Percentiles rank a stretch among this genome's conserved stretches.
Conservation (phyloP, 176 grass and related monocot species). For the Poa pratensis region DNA sequence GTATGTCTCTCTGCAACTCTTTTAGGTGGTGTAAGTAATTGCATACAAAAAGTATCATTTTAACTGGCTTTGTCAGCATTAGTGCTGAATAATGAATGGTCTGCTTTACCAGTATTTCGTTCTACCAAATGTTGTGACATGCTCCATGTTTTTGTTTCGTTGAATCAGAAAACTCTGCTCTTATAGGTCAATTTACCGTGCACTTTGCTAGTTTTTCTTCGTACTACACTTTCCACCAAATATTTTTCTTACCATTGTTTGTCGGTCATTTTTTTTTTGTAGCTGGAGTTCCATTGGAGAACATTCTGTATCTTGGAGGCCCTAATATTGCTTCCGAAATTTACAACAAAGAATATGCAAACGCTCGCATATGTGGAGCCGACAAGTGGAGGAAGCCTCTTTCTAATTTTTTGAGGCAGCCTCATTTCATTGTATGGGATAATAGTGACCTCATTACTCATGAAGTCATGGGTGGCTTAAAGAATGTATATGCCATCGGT, state of each 20-base stretch:
- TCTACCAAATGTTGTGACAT: neutral
- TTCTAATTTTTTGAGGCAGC: slow-evolving; percentile 94
- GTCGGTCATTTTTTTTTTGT: slow-evolving; percentile 34
- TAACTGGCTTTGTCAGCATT: neutral
- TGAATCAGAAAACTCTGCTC: neutral
- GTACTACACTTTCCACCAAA: neutral
- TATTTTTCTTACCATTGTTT: neutral
- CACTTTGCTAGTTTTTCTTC: neutral
- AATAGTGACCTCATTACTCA: slow-evolving; percentile 91
- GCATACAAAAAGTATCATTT: neutral
- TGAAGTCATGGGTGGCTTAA: slow-evolving; percentile 97
- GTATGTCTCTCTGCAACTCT: slow-evolving; percentile 13
- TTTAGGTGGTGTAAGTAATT: neutral
- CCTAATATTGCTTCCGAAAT: slow-evolving; percentile 99
- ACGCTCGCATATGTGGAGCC: slow-evolving; percentile 91
- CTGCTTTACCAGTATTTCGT: neutral
- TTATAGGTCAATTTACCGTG: neutral
- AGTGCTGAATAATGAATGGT: neutral
- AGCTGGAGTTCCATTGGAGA: slow-evolving; percentile 81
- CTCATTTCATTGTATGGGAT: slow-evolving; percentile 98
- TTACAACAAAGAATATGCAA: slow-evolving; percentile 98
- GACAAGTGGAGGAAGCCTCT: slow-evolving; percentile 95
- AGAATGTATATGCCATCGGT: slow-evolving; percentile 97
- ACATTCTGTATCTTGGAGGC: slow-evolving; percentile 94
- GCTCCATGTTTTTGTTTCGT: neutral